A percentile compares a stretch with the other conserved stretches of the same genome.
phyloP scores from a whole-genome alignment of 1,284 basidiomycete species.

The Trichosporon asahii region DNA sequence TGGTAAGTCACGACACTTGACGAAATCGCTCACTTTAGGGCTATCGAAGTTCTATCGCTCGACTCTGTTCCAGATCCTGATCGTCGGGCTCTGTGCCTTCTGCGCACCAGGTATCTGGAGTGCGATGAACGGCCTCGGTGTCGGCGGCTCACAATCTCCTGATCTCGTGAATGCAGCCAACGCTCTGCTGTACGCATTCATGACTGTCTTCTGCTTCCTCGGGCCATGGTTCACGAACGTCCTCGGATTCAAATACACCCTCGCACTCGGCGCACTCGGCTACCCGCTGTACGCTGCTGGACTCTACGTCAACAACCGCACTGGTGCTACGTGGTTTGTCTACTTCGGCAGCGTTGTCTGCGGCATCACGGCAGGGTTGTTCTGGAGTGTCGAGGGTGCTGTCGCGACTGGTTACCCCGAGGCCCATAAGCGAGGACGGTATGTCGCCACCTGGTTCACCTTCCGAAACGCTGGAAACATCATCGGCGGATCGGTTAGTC shows the following conservation, averaged over 20 bases:
- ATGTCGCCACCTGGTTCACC: conserved; percentile 38
- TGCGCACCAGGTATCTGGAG: conserved; percentile 40
- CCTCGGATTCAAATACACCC: conserved; percentile 34
- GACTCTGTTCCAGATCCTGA: conserved; percentile 31
- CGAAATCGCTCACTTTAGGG: background rate
- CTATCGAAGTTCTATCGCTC: conserved; percentile 23
- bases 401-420: conserved; percentile 15
- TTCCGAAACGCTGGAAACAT: conserved; percentile 35
- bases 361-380: conserved; percentile 42
- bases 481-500: conserved; percentile 34
- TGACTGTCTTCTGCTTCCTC: conserved; percentile 14
- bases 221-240: conserved; percentile 17
- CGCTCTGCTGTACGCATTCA: conserved; percentile 34
- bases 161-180: conserved; percentile 42
- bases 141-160: conserved; percentile 38
- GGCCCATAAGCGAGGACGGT: conserved; percentile 19
- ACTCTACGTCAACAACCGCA: conserved; percentile 36
- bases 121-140: conserved; percentile 38
- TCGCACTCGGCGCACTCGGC: conserved; percentile 38
- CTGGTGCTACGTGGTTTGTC: conserved; percentile 34
- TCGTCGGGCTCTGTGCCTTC: conserved; percentile 31
- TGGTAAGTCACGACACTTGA: background rate
- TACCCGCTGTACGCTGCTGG: conserved; percentile 42
- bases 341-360: conserved; percentile 34
- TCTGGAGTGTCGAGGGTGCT: conserved; percentile 32